A percentile compares a stretch with the other conserved stretches of the same genome.
Conservation (phyloP, 192 early-diverging fungal genomes). For the Dimargaris cristalligena region DNA sequence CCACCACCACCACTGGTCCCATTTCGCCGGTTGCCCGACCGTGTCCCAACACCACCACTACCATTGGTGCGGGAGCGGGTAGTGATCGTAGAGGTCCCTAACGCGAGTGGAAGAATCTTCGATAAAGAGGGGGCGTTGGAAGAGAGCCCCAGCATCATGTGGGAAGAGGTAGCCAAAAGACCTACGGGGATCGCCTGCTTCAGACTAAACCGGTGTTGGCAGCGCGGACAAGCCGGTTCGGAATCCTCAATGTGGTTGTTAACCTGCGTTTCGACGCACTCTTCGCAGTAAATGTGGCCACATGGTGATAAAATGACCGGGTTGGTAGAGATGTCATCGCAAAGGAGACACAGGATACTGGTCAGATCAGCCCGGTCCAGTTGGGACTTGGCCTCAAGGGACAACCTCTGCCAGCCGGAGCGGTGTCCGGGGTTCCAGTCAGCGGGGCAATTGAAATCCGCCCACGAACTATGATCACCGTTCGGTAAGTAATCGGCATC, state of each 20-base stretch:
- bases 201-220: neutral
- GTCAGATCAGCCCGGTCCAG: neutral
- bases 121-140: neutral
- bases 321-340: constrained; percentile 18
- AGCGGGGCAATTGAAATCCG: neutral
- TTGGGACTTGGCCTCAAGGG: neutral
- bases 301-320: constrained; percentile 17
- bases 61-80: neutral
- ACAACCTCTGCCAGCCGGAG: neutral
- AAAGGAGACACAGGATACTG: constrained; percentile 19
- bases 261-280: constrained; percentile 18
- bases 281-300: constrained; percentile 27
- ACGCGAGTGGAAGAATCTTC: neutral
- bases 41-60: too few relatives aligned
- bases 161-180: neutral
- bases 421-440: neutral
- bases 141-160: neutral
- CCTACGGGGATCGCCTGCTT: neutral
- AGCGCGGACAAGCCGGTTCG: neutral
- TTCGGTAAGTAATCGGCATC: neutral
- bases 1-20: too few relatives aligned
- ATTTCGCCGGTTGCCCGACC: too few relatives aligned
- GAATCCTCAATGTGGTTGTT: neutral
- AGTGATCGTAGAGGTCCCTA: neutral
- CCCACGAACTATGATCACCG: neutral